phyloP scores from a whole-genome alignment of 441 rosid species.

The Brassica balearica region DNA sequence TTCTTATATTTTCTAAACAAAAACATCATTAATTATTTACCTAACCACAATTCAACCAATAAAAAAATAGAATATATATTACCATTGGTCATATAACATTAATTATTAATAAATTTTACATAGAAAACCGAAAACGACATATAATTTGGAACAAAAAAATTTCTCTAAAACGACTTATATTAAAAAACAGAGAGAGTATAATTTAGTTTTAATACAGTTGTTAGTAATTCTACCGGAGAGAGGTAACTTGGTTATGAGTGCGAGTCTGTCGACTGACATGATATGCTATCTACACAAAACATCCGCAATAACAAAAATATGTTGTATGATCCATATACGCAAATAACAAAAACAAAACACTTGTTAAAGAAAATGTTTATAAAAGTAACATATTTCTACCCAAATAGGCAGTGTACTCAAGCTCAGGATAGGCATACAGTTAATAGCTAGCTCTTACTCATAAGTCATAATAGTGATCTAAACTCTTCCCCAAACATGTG shows the following conservation, averaged over 20 bases:
- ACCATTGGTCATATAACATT: no score
- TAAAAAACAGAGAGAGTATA: no score
- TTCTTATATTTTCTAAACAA: no score
- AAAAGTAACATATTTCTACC: not conserved
- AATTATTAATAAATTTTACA: no score
- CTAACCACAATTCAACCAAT: no score
- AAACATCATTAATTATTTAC: no score
- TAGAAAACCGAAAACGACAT: no score
- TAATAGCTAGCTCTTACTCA: not conserved
- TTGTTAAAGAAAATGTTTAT: not conserved
- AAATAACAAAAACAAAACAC: not conserved
- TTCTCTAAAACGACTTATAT: no score
- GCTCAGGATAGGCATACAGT: not conserved
- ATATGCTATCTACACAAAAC: not conserved
- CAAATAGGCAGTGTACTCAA: constrained; percentile 3
- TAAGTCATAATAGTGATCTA: not conserved
- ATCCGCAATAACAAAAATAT: not conserved
- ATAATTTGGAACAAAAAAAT: no score
- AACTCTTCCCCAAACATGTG: constrained; percentile 5
- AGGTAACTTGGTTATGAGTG: constrained; percentile 6
- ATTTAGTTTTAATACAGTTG: not conserved
- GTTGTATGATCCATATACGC: not conserved
- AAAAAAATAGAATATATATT: no score
- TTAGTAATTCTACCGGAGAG: not conserved
- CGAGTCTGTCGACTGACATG: not conserved